A percentile compares a stretch with the other conserved stretches of the same genome.
Conservation (phyloP, 2,329 filamentous ascomycete genomes). For the Karstenula rhodostoma region DNA sequence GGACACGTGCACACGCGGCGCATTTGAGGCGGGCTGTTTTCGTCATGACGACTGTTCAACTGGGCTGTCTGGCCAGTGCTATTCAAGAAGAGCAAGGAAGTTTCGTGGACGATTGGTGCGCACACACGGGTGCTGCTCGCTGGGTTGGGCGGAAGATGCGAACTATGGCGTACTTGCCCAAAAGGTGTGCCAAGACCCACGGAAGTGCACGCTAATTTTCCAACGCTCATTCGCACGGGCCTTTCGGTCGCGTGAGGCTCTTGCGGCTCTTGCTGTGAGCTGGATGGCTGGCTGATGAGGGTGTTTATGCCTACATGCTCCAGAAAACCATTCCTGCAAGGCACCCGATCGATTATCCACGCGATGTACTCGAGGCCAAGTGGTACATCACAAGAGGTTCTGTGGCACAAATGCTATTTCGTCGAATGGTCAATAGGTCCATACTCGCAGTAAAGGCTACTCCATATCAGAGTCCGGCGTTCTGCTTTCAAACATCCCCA, state of each 20-base stretch:
- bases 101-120: neutral
- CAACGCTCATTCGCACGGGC: neutral
- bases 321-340: no score
- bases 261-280: no score
- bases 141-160: neutral
- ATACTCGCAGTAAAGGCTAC: neutral
- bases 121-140: neutral
- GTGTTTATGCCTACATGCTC: no score
- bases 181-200: neutral
- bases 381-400: neutral
- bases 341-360: no score
- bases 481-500: neutral
- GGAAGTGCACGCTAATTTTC: neutral
- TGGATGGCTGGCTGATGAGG: no score
- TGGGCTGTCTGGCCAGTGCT: neutral
- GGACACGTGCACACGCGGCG: neutral
- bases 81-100: neutral
- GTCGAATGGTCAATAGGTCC: neutral
- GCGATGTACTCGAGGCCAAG: neutral
- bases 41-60: neutral
- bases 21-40: conserved; percentile 1
- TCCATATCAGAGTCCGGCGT: neutral
- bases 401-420: neutral
- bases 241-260: no score
- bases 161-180: neutral